These are phyloP conservation scores for Schwanniomyces pseudopolymorphus DNA, from an alignment of 805 yeast genomes.

Conservation along the genomic window DNA sequence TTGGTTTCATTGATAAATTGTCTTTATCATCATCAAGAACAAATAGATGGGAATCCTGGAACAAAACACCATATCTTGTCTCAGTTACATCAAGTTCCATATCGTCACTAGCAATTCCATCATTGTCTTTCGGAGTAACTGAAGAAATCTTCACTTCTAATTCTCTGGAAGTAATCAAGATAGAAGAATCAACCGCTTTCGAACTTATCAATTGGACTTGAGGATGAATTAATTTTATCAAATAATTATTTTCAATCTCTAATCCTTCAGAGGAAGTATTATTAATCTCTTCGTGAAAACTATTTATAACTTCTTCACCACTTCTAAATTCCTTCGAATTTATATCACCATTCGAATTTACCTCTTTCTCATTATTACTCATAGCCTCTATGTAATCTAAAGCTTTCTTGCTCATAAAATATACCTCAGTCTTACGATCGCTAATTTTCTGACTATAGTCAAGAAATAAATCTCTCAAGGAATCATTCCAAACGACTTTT, in stretches of 20 bases:
- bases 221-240: slow-evolving; percentile 71
- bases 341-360: slow-evolving; percentile 18
- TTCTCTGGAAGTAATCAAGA: slow-evolving; percentile 56
- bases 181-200: slow-evolving; percentile 46
- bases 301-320: slow-evolving; percentile 37
- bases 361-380: slow-evolving; percentile 13
- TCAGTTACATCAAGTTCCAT: slow-evolving; percentile 45
- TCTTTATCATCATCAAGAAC: slow-evolving; percentile 42
- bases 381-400: slow-evolving; percentile 40
- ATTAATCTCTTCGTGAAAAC: slow-evolving; percentile 55
- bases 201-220: slow-evolving; percentile 69
- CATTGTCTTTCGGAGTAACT: slow-evolving; percentile 42
- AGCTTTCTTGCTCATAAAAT: slow-evolving; percentile 50
- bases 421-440: slow-evolving; percentile 42
- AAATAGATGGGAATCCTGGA: slow-evolving; percentile 56
- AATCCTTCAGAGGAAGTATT: slow-evolving; percentile 34
- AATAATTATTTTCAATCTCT: slow-evolving; percentile 54
- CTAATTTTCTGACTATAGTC: slow-evolving; percentile 51
- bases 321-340: slow-evolving; percentile 15
- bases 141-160: slow-evolving; percentile 54
- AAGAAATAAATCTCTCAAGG: slow-evolving; percentile 60
- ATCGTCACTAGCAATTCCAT: slow-evolving; percentile 31
- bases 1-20: slow-evolving; percentile 41
- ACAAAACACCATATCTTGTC: slow-evolving; percentile 53
- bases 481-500: slow-evolving; percentile 76